A percentile compares a stretch with the other conserved stretches of the same genome.
phyloP scores from a whole-genome alignment of 169 alveolate species.

The Plasmodium ovale region DNA sequence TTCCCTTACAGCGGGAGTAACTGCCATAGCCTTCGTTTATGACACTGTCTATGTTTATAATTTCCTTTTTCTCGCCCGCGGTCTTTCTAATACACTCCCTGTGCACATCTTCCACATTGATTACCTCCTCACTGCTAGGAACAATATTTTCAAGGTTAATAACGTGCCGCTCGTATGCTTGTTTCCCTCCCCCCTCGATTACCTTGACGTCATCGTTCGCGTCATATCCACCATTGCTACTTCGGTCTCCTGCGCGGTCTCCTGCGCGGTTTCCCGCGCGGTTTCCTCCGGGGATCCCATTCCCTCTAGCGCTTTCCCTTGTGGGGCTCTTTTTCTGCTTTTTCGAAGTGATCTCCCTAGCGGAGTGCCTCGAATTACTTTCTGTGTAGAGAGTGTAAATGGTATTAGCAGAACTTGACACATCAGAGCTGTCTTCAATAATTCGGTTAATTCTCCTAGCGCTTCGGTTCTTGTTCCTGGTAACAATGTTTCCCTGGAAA shows the following conservation, averaged over 20 bases:
- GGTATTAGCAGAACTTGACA: slow-evolving; percentile 38
- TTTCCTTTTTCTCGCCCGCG: background rate
- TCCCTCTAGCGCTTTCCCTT: background rate
- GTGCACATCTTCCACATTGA: slow-evolving; percentile 53
- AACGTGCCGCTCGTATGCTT: background rate
- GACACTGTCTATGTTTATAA: slow-evolving; percentile 28
- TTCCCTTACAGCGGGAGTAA: background rate
- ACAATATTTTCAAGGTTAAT: slow-evolving; percentile 24
- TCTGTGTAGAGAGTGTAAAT: slow-evolving; percentile 48
- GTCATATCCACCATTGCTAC: background rate
- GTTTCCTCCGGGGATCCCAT: background rate
- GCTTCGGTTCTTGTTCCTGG: background rate
- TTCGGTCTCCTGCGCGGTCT: background rate
- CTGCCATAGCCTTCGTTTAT: background rate
- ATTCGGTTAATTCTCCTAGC: slow-evolving; percentile 2
- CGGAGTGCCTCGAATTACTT: slow-evolving; percentile 41
- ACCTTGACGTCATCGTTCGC: slow-evolving; percentile 40
- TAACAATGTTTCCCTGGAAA: background rate
- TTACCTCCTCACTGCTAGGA: slow-evolving; percentile 6
- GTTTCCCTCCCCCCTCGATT: slow-evolving; percentile 7
- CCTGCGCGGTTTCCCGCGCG: background rate
- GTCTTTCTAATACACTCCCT: slow-evolving; percentile 2
- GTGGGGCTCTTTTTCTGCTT: slow-evolving; percentile 22
- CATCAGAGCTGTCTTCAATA: slow-evolving; percentile 61
- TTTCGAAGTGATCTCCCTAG: background rate